Percentiles rank a stretch among this genome's conserved stretches.
phyloP scores from a whole-genome alignment of 179 eudicot species.

The Silene noctiflora region DNA sequence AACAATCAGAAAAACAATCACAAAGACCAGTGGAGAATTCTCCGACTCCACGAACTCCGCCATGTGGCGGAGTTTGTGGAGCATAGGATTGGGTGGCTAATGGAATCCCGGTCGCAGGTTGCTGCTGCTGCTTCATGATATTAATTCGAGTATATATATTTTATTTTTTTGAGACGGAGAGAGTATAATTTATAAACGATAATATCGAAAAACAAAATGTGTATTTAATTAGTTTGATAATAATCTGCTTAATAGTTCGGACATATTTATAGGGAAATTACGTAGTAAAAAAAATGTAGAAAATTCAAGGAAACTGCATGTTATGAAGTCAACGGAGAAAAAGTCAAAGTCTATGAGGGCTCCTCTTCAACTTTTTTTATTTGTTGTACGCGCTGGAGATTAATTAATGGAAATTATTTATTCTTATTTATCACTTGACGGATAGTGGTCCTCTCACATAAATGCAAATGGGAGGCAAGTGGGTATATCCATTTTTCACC shows the following conservation, averaged over 20 bases:
- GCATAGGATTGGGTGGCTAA: slow-evolving; percentile 5
- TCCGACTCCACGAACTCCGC: background rate
- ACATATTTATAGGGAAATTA: background rate
- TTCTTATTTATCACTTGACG: too few species aligned
- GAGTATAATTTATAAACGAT: background rate
- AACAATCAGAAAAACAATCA: slow-evolving; percentile 18
- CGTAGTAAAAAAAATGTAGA: too few species aligned
- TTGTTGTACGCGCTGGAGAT: too few species aligned
- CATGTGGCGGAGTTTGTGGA: slow-evolving; percentile 2
- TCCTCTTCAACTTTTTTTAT: too few species aligned
- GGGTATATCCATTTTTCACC: too few species aligned
- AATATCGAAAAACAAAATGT: background rate
- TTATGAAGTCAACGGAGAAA: background rate
- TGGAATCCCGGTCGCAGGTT: slow-evolving; percentile 7
- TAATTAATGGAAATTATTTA: too few species aligned
- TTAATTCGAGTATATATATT: background rate
- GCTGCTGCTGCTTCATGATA: slow-evolving; percentile 11
- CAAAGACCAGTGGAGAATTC: slow-evolving; percentile 24
- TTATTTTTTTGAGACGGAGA: background rate
- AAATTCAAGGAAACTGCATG: too few species aligned
- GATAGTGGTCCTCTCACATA: too few species aligned
- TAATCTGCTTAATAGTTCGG: too few species aligned
- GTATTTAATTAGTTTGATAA: background rate
- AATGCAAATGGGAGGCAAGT: too few species aligned
- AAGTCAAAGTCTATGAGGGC: background rate